phyloP scores from a whole-genome alignment of 139 green algal genomes.

The Coelastrella sp. region DNA sequence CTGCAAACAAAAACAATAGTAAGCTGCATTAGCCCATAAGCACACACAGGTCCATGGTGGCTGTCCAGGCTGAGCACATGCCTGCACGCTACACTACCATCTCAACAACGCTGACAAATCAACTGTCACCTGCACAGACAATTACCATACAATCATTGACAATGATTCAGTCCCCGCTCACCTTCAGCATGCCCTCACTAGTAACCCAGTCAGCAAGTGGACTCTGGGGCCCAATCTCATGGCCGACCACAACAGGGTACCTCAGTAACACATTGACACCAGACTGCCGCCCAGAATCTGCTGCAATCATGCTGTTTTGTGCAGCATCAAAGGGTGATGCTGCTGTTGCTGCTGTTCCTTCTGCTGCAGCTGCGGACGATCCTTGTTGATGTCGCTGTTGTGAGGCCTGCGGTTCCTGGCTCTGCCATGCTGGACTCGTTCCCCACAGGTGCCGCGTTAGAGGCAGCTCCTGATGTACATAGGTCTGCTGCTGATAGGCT shows the following conservation, averaged over 20 bases:
- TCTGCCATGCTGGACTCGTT: background rate
- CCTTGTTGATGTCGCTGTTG: background rate
- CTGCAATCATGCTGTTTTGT: too few species aligned
- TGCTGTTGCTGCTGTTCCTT: background rate
- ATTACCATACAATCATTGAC: background rate
- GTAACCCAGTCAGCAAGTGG: slow-evolving; percentile 63
- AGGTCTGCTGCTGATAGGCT: slow-evolving; percentile 55
- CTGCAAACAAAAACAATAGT: too few species aligned
- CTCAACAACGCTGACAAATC: background rate
- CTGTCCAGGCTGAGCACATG: too few species aligned
- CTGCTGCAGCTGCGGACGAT: background rate
- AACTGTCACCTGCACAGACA: background rate
- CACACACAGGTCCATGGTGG: background rate
- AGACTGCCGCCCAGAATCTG: background rate
- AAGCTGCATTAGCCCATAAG: background rate
- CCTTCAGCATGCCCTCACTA: slow-evolving; percentile 47
- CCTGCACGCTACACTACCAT: too few species aligned
- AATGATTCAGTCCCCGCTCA: background rate
- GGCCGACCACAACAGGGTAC: slow-evolving; percentile 69
- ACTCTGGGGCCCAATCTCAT: slow-evolving; percentile 69
- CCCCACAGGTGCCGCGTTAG: slow-evolving; percentile 16
- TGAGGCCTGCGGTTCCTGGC: background rate
- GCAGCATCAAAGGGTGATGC: background rate
- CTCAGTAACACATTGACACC: slow-evolving; percentile 58
- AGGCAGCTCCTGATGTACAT: slow-evolving; percentile 26